phyloP scores from a whole-genome alignment of 345 rosid genomes.

The Salix arbutifolia region DNA sequence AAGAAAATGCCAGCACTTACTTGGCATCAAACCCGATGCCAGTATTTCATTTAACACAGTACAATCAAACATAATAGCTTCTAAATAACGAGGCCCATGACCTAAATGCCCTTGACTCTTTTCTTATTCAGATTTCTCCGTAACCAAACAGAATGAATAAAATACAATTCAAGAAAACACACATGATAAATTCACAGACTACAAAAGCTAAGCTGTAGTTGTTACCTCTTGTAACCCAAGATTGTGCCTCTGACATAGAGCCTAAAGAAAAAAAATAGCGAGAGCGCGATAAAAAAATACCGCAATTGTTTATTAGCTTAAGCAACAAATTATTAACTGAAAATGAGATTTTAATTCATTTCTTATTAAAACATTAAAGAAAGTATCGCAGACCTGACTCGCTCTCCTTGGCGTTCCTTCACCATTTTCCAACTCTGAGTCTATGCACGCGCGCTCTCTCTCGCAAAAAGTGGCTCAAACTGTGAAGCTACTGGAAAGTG shows the following conservation, averaged over 20 bases:
- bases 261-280: slow-evolving; percentile 23
- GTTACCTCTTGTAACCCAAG: slow-evolving; percentile 84
- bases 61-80: background rate
- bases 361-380: background rate
- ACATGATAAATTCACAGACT: background rate
- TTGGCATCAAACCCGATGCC: background rate
- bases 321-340: background rate
- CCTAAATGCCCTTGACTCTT: background rate
- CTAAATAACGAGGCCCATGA: background rate
- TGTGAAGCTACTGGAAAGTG: background rate
- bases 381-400: slow-evolving; percentile 51
- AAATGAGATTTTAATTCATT: background rate
- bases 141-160: no score
- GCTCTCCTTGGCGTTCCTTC: slow-evolving; percentile 75
- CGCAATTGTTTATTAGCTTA: background rate
- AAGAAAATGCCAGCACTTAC: background rate
- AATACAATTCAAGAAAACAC: background rate
- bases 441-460: background rate
- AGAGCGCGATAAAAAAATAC: background rate
- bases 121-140: background rate
- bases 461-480: background rate
- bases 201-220: background rate
- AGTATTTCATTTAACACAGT: background rate
- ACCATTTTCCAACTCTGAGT: slow-evolving; percentile 42
- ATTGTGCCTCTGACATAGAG: slow-evolving; percentile 82